Evolutionary conservation across 2,329 filamentous ascomycete genomes (phyloP).

Genomic region (Daldinia sp.): DNA sequence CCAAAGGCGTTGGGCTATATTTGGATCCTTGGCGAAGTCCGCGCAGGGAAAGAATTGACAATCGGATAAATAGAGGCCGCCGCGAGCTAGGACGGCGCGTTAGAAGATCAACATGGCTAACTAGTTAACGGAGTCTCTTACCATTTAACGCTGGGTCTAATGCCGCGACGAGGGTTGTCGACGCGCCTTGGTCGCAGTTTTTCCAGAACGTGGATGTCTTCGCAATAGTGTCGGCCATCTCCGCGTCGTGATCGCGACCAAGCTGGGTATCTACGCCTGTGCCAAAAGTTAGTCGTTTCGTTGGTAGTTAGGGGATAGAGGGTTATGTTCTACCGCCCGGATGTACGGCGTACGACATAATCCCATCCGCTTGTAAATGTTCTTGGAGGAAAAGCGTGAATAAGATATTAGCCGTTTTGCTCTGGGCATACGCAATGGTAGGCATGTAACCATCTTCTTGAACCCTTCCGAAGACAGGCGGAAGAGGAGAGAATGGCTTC

Average conservation of each 20-base stretch:
- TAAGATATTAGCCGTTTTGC: conserved; percentile 61
- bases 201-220: conserved; percentile 46
- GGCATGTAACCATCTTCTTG: conserved; percentile 49
- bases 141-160: conserved; percentile 47
- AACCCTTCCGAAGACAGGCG: conserved; percentile 44
- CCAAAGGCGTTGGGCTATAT: conserved; percentile 51
- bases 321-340: conserved; percentile 49
- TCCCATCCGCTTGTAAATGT: conserved; percentile 43
- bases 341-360: conserved; percentile 53
- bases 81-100: conserved; percentile 36
- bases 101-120: not conserved
- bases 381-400: conserved; percentile 53
- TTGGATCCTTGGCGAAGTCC: conserved; percentile 43
- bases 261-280: conserved; percentile 49
- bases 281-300: not conserved
- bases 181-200: conserved; percentile 45
- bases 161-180: conserved; percentile 49
- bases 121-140: conserved; percentile 20
- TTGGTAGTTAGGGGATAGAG: not conserved
- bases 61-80: conserved; percentile 50
- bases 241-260: conserved; percentile 48
- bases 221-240: conserved; percentile 42
- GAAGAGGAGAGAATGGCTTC: conserved; percentile 42
- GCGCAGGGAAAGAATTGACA: conserved; percentile 48
- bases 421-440: conserved; percentile 58